Conservation (phyloP, 257 asterid species). For the Nicotiana tabacum region DNA sequence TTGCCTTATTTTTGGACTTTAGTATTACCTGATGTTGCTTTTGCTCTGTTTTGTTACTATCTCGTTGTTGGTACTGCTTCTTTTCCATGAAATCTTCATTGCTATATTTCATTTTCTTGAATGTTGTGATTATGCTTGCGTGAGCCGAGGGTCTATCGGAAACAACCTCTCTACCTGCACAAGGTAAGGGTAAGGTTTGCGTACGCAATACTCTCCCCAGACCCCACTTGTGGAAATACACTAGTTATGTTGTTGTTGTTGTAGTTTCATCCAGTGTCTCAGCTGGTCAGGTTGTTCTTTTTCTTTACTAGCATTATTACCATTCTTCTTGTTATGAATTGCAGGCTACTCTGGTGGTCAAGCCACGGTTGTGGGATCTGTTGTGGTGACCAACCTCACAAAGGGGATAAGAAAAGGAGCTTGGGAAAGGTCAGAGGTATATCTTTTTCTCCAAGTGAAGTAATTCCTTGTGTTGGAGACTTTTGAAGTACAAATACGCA, state of each 20-base stretch:
- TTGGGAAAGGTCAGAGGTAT: constrained; percentile 88
- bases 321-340: neutral
- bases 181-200: too few relatives aligned
- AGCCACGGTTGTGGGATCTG: constrained; percentile 75
- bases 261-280: neutral
- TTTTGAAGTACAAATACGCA: neutral
- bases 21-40: too few relatives aligned
- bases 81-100: too few relatives aligned
- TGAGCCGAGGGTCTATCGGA: too few relatives aligned
- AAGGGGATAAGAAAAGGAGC: constrained; percentile 69
- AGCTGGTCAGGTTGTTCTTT: neutral
- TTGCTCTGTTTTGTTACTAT: too few relatives aligned
- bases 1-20: too few relatives aligned
- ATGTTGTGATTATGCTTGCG: too few relatives aligned
- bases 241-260: neutral
- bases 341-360: constrained; percentile 81
- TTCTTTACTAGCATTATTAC: neutral
- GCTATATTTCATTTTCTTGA: too few relatives aligned
- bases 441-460: constrained; percentile 1
- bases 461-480: neutral
- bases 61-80: too few relatives aligned
- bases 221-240: too few relatives aligned
- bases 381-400: constrained; percentile 59
- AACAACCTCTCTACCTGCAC: too few relatives aligned
- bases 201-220: too few relatives aligned